Evolutionary conservation across 352 stramenopile genomes (phyloP).

Genomic region (Phytophthora tentaculata): DNA sequence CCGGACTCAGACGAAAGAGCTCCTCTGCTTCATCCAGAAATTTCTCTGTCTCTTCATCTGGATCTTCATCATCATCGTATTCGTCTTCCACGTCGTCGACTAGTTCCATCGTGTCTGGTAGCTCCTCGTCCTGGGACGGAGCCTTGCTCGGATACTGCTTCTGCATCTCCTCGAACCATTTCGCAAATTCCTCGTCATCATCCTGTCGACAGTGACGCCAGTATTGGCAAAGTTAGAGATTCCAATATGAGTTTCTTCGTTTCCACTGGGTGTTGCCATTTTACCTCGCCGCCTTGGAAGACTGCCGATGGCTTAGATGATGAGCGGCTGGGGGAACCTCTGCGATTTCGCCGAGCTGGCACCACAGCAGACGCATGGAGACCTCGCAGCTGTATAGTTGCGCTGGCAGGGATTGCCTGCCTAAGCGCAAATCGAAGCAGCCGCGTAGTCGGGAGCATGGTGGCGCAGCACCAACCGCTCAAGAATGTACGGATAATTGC

Average conservation of each 20-base stretch:
- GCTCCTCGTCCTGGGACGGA: conserved; percentile 24
- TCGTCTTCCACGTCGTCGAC: conserved; percentile 41
- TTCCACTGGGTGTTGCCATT: conserved; percentile 8
- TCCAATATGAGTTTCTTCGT: neutral
- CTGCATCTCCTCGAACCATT: conserved; percentile 61
- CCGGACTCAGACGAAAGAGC: conserved; percentile 60
- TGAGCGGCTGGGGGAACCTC: conserved; percentile 27
- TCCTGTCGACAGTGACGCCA: conserved; percentile 23
- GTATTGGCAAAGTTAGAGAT: conserved; percentile 7
- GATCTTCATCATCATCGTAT: conserved; percentile 43
- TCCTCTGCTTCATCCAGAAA: conserved; percentile 80
- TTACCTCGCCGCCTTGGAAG: conserved; percentile 45
- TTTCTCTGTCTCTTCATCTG: conserved; percentile 65
- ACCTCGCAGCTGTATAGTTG: conserved; percentile 28
- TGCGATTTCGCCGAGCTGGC: conserved; percentile 52
- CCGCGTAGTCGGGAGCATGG: conserved; percentile 28
- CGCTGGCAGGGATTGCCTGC: conserved; percentile 12
- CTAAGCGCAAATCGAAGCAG: conserved; percentile 33
- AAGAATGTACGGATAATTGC: conserved; percentile 21
- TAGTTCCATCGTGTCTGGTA: conserved; percentile 38
- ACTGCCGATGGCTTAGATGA: conserved; percentile 31
- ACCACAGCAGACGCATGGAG: conserved; percentile 50
- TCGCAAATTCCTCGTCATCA: conserved; percentile 47
- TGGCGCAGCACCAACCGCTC: conserved; percentile 26
- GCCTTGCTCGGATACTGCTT: conserved; percentile 38